phyloP scores from a whole-genome alignment of 768 basidiomycete species.

The Boletus sp. region DNA sequence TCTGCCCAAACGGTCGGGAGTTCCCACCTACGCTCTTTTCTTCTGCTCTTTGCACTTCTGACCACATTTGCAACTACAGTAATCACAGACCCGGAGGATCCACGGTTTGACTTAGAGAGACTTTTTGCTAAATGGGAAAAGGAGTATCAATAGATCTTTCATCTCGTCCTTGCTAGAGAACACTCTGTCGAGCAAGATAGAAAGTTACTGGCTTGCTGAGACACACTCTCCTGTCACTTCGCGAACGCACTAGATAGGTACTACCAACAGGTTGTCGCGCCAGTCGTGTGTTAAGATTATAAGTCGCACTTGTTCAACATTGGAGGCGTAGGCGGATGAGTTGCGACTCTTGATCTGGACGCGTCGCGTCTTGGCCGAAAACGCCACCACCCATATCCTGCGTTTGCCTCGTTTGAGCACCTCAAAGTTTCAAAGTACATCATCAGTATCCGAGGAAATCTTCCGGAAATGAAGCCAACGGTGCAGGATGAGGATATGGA shows the following conservation, averaged over 20 bases:
- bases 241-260: constrained; percentile 9
- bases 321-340: background rate
- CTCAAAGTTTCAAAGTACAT: background rate
- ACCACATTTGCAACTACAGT: constrained; percentile 45
- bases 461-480: constrained; percentile 42
- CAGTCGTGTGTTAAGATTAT: background rate
- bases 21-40: background rate
- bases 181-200: constrained; percentile 13
- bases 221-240: background rate
- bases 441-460: background rate
- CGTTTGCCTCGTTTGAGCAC: background rate
- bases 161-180: constrained; percentile 24
- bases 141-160: constrained; percentile 50
- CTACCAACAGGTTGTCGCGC: background rate
- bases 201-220: constrained; percentile 1
- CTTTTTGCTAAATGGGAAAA: constrained; percentile 73
- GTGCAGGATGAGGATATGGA: constrained; percentile 62
- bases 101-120: constrained; percentile 94
- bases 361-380: constrained; percentile 26
- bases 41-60: constrained; percentile 2
- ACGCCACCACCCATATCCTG: background rate
- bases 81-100: constrained; percentile 91
- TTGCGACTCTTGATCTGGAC: constrained; percentile 6
- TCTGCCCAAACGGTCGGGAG: background rate
- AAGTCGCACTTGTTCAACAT: background rate